Evolutionary conservation across 768 basidiomycete species (phyloP), one percentile per base, ranked within the genome.

Genomic region (Xerocomellus amylosporus): DNA sequence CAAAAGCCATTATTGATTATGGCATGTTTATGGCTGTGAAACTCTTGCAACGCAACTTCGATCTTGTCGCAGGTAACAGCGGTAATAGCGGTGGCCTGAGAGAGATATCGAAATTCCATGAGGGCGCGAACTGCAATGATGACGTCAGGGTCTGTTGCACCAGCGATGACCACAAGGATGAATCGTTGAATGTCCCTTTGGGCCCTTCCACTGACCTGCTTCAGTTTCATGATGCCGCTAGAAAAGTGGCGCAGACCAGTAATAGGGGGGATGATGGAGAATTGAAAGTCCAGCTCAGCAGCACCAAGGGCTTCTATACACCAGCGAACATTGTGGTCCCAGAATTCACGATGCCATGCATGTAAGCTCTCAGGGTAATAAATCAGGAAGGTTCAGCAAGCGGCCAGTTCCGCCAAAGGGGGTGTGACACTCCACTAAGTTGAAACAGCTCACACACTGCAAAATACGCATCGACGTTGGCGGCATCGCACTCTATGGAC

Each of bases 161-260:
- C 71, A 22, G 72, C 71, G 38, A 77, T 71, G 15, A 73, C 58
- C 4, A 65, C 24, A 14, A 79, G 42, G 3, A 79, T 51, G 49
- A 69, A 71, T 8, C 58, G 52, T 56, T 78, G 68, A 2, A 78
- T 63, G 20, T 79, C 69, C 1, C 71, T 49, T 47, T 77, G 71
- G n/a, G 73, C 71, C 8, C 66, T 33, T 2, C 77, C 73, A 8
- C 75, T 72, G 0, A 75, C 72, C 49, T 79, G 77, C 44, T 77
- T 77, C 19, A 79, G 44, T 8, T 60, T 58, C 5, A 72, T 73
- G 15, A 79, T 73, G 0, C 77, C 73, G 14, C 67, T n/a, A 8
- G 60, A 47, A 48, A 76, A 78, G 33, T 76, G 75, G 19, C 67
- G 58, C 45, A 67, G 71, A 4, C 74, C 73, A n/a, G 43, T 53